Conservation (phyloP, 2,329 filamentous ascomycete genomes). For the Beauveria pseudobassiana region DNA sequence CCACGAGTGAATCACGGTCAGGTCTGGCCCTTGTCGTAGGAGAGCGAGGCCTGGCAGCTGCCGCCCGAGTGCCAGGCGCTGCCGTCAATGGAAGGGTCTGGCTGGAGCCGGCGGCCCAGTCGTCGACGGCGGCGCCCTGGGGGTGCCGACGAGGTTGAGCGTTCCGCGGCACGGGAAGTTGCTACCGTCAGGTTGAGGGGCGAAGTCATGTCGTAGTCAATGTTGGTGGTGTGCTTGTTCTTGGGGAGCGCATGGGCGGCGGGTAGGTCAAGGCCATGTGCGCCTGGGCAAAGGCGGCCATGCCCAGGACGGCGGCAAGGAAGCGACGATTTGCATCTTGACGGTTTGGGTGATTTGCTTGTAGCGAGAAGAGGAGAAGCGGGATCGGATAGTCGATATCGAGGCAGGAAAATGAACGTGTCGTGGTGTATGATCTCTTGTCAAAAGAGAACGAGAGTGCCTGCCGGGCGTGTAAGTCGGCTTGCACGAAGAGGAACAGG, state of each 20-base stretch:
- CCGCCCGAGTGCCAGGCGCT: slow-evolving; percentile 60
- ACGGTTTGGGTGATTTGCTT: slow-evolving; percentile 13
- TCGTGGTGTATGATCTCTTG: neutral
- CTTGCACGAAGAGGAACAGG: neutral
- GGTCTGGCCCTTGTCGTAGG: slow-evolving; percentile 61
- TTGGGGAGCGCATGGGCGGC: slow-evolving; percentile 47
- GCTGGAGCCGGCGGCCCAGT: slow-evolving; percentile 52
- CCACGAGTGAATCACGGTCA: slow-evolving; percentile 61
- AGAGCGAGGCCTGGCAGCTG: slow-evolving; percentile 69
- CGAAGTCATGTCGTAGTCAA: slow-evolving; percentile 66
- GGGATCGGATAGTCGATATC: neutral
- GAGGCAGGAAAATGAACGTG: neutral
- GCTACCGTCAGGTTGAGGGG: slow-evolving; percentile 53
- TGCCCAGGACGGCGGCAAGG: slow-evolving; percentile 34
- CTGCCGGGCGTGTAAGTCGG: slow-evolving; percentile 1
- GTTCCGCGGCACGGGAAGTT: slow-evolving; percentile 73
- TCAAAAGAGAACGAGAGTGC: neutral
- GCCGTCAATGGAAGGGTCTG: slow-evolving; percentile 60
- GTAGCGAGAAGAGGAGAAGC: neutral
- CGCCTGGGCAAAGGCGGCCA: slow-evolving; percentile 37
- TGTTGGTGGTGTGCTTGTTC: slow-evolving; percentile 36
- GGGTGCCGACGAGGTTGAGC: slow-evolving; percentile 39
- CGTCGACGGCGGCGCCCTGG: slow-evolving; percentile 46
- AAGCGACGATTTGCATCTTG: slow-evolving; percentile 15
- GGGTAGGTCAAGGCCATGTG: slow-evolving; percentile 52